phyloP scores from a whole-genome alignment of 805 yeast genomes.

The Lachancea mirantina region DNA sequence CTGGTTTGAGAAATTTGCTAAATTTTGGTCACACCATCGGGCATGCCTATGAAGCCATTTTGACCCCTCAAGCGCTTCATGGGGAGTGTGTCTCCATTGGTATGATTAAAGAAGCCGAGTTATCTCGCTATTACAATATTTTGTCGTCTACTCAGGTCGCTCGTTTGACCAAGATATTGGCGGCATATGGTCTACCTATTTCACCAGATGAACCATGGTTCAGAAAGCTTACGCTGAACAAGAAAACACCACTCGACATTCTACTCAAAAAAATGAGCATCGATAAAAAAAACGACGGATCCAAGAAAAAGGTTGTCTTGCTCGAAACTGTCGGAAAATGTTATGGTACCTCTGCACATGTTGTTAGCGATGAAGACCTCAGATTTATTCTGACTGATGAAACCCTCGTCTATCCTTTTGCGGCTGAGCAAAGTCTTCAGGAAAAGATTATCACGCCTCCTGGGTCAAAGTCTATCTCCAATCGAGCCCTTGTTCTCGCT shows the following conservation, averaged over 20 bases:
- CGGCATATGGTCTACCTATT: conserved; percentile 81
- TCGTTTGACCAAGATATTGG: conserved; percentile 71
- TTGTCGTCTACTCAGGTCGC: conserved; percentile 92
- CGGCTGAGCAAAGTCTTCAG: conserved; percentile 23
- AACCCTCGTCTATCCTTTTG: conserved; percentile 56
- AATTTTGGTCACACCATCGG: conserved; percentile 98
- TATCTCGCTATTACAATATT: conserved; percentile 84
- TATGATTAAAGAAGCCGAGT: conserved; percentile 88
- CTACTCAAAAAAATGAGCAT: conserved; percentile 83
- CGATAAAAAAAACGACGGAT: conserved; percentile 94
- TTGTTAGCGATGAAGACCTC: conserved; percentile 72
- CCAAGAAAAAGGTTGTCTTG: conserved; percentile 79
- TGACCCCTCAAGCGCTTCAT: conserved; percentile 92
- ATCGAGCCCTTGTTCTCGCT: conserved; percentile 87
- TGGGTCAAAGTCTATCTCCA: conserved; percentile 95
- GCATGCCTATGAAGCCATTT: conserved; percentile 95
- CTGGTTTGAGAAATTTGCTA: conserved; percentile 82
- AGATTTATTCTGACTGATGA: conserved; percentile 80
- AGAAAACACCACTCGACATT: conserved; percentile 67
- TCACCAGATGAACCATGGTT: conserved; percentile 67
- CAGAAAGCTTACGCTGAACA: conserved; percentile 58
- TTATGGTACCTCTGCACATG: conserved; percentile 80
- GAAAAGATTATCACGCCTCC: conserved; percentile 65
- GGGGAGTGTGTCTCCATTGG: conserved; percentile 99
- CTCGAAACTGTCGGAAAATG: conserved; percentile 83